Evolutionary conservation across 2,329 filamentous ascomycete genomes (phyloP), one percentile per base, ranked within the genome.

Genomic region (Falciphora oryzae): DNA sequence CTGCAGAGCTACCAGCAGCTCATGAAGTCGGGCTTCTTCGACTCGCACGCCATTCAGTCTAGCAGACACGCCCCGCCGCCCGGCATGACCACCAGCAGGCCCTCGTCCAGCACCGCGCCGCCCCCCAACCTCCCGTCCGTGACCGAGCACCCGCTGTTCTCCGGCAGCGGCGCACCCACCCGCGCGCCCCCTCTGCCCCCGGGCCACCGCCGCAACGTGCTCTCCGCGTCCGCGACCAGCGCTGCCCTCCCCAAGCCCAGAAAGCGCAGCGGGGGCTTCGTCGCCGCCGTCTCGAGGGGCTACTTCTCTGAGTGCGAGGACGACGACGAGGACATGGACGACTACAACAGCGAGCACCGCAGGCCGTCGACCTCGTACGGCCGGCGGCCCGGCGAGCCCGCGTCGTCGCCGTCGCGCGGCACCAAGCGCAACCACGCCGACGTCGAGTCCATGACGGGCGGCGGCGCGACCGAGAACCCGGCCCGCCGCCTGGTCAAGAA

Each of bases 11-110:
- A 87, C 72, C 81, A 85, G 68, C 75, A 83, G 68, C 78, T 87
- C 65, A 78, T 86, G 69, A 80, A 82, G 2, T 79, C 79, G 7
- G 84, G 84, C 66, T 87, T 87, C 79, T 87, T 87, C 72, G 77
- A 80, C 60, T 76, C 81, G 29, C 83, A 85, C 67, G 83, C 84
- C 63, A 86, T 86, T 66, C 81, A 83, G 66, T 85, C 83, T 5
- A 84, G 82, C 1, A 77, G 84, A 4, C 81, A 82, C 70, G 80
- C 77, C 1, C 71, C 72, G 28, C 73, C 70, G 44, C 44, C 44
- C 44, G 44, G 44, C 6, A 53, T 53, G 44, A 10, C 22, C 44
- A n/a, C 18, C 44, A 53, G 44, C 44, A 22, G 44, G 22, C 44
- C 44, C 6, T 53, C 44, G 44, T 53, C 44, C 4, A 53, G 44